Base-by-base conservation (phyloP, 257 asterid genomes). In the Datura wrightii region DNA sequence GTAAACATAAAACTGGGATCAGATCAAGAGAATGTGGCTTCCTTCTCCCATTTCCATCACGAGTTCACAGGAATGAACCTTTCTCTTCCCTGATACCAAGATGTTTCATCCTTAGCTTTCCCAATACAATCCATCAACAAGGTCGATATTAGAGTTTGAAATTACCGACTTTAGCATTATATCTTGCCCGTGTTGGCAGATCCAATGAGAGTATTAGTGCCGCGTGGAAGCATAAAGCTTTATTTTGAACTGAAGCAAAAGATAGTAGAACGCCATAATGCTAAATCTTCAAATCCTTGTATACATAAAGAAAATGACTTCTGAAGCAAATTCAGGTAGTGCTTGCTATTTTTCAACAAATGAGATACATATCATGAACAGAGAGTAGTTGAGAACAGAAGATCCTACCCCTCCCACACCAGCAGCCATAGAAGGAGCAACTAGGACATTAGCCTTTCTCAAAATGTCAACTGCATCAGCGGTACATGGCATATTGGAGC, bases 331-430 rank as follows among this genome's bases (percentile, higher is more conserved):
- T 76, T 50, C 60, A 46, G 59, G 80, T 74, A 76, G 31, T 31
- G 82, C n/a, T 74, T 48, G 59, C 80, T 50, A 48, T 11, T 74
- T 71, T 48, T 74, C 59, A 48, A 48, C 58, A 48, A 74, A 24
- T 24, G 7, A 74, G 59, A 48, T 5, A 48, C 59, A 46, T 82
- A 37, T 86, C 79, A 79, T 16, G 82, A 70, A 84, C 19, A 60
- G 15, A 53, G 15, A 24, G 70, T 82, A 60, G 60, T 82, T n/a
- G 59, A 52, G 82, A 39, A 62, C 78, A 66, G 84, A 72, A 60
- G 37, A 46, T 53, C 90, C 48, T 94, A 96, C 99, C 97, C 99
- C 99, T 86, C 98, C 99, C 79, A 95, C 98, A 79, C 98, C 99
- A 83, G 98, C 96, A 87, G 98, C 97, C 92, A 94, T 91, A 69